Evolutionary conservation across 2,329 filamentous ascomycete genomes (phyloP).

Genomic region (Scedosporium minutisporum): DNA sequence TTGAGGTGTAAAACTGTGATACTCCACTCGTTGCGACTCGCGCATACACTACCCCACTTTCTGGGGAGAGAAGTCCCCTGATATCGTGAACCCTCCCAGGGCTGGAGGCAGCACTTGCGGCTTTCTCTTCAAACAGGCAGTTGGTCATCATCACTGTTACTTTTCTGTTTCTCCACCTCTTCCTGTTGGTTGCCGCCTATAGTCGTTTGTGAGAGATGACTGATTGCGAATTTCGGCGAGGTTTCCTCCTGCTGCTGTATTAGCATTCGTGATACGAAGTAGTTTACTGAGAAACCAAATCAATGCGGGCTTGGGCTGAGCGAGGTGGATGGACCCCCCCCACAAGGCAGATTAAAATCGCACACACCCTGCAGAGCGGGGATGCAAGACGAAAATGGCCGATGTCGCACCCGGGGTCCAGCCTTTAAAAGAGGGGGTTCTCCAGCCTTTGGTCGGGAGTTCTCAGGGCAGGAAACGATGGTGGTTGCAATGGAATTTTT

Average conservation of each 20-base stretch:
- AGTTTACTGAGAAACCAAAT: no score
- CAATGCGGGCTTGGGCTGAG: no score
- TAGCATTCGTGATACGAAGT: background rate
- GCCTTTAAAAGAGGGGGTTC: background rate
- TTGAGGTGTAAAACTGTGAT: no score
- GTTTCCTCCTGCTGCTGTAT: no score
- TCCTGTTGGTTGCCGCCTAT: no score
- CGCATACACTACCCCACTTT: background rate
- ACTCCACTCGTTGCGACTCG: no score
- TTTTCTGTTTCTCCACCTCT: no score
- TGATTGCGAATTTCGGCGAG: no score
- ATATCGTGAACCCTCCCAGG: background rate
- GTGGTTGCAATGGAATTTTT: background rate
- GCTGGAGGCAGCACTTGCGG: background rate
- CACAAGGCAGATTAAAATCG: background rate
- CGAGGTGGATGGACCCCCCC: background rate
- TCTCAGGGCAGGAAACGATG: background rate
- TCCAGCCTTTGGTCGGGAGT: background rate
- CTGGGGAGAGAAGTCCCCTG: background rate
- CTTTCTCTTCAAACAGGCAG: background rate
- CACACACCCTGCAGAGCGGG: background rate
- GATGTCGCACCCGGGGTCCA: background rate
- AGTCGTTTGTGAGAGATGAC: no score
- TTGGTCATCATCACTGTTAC: background rate
- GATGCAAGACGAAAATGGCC: constrained; percentile 1